phyloP scores from a whole-genome alignment of 257 asterid genomes.

The Scutellaria barbata region DNA sequence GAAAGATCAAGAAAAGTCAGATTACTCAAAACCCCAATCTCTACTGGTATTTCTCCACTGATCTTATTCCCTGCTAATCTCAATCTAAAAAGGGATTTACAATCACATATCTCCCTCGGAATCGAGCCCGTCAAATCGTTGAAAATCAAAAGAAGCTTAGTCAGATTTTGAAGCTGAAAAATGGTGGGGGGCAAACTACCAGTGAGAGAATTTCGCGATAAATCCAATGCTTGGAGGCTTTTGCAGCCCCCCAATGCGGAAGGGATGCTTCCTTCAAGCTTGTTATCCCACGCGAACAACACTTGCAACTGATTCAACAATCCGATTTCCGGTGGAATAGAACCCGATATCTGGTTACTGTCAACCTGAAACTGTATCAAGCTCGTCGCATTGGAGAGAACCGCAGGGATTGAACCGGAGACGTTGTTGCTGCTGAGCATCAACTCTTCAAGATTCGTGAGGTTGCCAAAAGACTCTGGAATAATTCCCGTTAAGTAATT shows the following conservation, averaged over 20 bases:
- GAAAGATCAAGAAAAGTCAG: conserved; percentile 79
- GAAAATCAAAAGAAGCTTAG: conserved; percentile 69
- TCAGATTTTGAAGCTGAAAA: conserved; percentile 64
- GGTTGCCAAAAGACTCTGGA: conserved; percentile 65
- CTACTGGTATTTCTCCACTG: conserved; percentile 64
- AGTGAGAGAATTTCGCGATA: conserved; percentile 63
- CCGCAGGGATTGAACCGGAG: conserved; percentile 75
- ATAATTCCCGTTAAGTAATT: conserved; percentile 59
- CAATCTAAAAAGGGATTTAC: conserved; percentile 62
- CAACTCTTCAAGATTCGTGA: conserved; percentile 63
- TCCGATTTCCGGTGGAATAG: conserved; percentile 69
- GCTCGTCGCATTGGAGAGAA: conserved; percentile 61
- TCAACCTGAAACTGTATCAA: conserved; percentile 72
- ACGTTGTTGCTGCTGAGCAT: conserved; percentile 80
- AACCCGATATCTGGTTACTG: conserved; percentile 68
- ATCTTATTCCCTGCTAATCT: conserved; percentile 64
- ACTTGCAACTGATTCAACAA: conserved; percentile 52
- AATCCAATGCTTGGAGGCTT: conserved; percentile 78
- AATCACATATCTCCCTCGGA: conserved; percentile 69
- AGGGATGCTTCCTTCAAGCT: conserved; percentile 78
- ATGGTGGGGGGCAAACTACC: conserved; percentile 64
- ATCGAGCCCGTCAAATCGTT: conserved; percentile 71
- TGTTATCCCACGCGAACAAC: conserved; percentile 82
- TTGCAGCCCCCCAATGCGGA: conserved; percentile 56
- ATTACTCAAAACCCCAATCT: conserved; percentile 51